Conservation (phyloP, 2,329 filamentous ascomycete species). For the Pestalotiopsis sp. region DNA sequence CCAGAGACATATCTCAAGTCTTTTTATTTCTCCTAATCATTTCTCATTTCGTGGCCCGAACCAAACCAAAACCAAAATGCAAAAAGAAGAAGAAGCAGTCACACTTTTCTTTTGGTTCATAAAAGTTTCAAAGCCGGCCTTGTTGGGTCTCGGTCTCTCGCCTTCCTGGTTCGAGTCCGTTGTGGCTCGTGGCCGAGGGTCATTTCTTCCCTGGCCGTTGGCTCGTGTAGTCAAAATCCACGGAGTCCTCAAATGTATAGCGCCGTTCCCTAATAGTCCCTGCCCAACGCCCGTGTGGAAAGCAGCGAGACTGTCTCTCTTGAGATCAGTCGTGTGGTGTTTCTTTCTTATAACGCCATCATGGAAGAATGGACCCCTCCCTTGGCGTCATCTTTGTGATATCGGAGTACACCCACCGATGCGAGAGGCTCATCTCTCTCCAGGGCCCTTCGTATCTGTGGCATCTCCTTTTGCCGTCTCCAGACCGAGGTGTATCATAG, state of each 20-base stretch:
- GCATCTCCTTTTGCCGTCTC: neutral
- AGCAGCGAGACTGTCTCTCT: too few relatives aligned
- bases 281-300: too few relatives aligned
- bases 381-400: neutral
- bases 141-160: too few relatives aligned
- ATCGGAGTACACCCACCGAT: too few relatives aligned
- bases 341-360: neutral
- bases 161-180: too few relatives aligned
- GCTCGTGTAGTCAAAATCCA: too few relatives aligned
- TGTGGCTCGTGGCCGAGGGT: too few relatives aligned
- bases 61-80: neutral
- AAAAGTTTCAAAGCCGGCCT: neutral
- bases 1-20: neutral
- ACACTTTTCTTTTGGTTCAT: neutral
- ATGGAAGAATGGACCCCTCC: neutral
- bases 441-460: neutral
- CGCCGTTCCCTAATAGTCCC: too few relatives aligned
- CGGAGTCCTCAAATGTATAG: too few relatives aligned
- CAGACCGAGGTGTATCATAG: slow-evolving; percentile 49
- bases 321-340: too few relatives aligned
- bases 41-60: neutral
- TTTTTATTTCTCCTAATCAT: neutral
- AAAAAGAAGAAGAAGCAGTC: neutral
- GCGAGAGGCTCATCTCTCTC: neutral
- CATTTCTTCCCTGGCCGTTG: too few relatives aligned